These are phyloP conservation scores for Pulveroboletus ravenelii DNA, from an alignment of 768 basidiomycete genomes.

Conservation along the genomic window DNA sequence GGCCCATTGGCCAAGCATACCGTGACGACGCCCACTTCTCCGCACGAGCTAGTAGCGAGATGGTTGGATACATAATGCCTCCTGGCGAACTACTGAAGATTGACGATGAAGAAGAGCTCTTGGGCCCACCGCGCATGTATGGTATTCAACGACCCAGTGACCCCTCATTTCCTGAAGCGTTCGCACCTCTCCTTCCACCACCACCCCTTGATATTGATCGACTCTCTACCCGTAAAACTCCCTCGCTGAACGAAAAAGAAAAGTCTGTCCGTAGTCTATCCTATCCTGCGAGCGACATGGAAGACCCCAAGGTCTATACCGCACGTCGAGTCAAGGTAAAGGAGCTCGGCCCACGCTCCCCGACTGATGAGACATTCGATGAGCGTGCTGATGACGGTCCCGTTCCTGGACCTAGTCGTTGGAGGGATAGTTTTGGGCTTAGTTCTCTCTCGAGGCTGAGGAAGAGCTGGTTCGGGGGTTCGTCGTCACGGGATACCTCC, in stretches of 20 bases:
- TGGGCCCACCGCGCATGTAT: slow-evolving; percentile 29
- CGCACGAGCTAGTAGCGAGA: slow-evolving; percentile 30
- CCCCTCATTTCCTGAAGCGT: slow-evolving; percentile 22
- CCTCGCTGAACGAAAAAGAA: slow-evolving; percentile 30
- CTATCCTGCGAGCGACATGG: slow-evolving; percentile 31
- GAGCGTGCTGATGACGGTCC: slow-evolving; percentile 13
- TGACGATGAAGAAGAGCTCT: slow-evolving; percentile 30
- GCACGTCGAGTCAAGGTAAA: slow-evolving; percentile 39
- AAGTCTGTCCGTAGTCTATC: slow-evolving; percentile 31
- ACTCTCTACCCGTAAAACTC: slow-evolving; percentile 21
- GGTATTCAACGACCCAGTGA: slow-evolving; percentile 19
- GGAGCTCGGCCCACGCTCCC: slow-evolving; percentile 26
- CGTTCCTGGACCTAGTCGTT: slow-evolving; percentile 28
- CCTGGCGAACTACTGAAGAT: slow-evolving; percentile 34
- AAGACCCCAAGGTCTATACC: slow-evolving; percentile 32
- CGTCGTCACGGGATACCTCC: slow-evolving; percentile 29
- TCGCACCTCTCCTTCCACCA: slow-evolving; percentile 37
- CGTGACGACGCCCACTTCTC: slow-evolving; percentile 21
- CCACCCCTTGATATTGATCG: slow-evolving; percentile 35
- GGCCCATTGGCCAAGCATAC: slow-evolving; percentile 32
- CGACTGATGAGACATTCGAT: slow-evolving; percentile 13
- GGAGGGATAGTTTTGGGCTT: slow-evolving; percentile 41
- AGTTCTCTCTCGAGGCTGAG: slow-evolving; percentile 47
- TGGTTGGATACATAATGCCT: slow-evolving; percentile 33
- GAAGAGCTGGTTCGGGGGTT: slow-evolving; percentile 53